These are phyloP conservation scores for Ceratorhiza oryzae-sativae DNA, from an alignment of 1,284 basidiomycete species.

Conservation along the genomic window DNA sequence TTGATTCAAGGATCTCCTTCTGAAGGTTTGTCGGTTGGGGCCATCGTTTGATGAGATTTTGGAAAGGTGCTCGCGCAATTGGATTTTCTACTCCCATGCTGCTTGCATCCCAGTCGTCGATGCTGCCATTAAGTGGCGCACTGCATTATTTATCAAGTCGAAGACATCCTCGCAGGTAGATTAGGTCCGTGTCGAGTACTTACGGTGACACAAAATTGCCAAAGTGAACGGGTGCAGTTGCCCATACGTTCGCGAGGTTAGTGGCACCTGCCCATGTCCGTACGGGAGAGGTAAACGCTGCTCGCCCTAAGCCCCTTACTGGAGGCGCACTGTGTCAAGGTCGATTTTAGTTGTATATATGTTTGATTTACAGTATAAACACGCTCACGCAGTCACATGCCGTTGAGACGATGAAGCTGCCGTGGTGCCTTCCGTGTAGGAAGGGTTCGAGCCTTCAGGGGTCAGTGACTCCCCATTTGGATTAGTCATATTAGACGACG, in stretches of 20 bases:
- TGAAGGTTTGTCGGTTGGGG: conserved; percentile 9
- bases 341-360: no score
- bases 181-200: not conserved
- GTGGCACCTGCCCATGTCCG: not conserved
- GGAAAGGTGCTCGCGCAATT: not conserved
- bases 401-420: no score
- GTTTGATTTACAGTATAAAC: no score
- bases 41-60: conserved; percentile 11
- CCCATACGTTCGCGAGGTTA: not conserved
- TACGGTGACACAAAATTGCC: not conserved
- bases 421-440: no score
- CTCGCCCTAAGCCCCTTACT: no score
- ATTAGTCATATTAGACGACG: no score
- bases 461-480: no score
- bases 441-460: no score
- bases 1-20: not conserved
- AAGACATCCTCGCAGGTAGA: not conserved
- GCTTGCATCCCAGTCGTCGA: not conserved
- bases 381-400: no score
- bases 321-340: no score
- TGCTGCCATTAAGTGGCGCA: not conserved
- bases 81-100: not conserved
- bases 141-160: not conserved
- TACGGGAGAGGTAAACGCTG: not conserved
- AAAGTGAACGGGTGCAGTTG: not conserved